Percentiles rank a stretch among this genome's conserved stretches.
phyloP scores from a whole-genome alignment of 192 early-diverging fungal species.

The Borealophlyctis nickersoniae region DNA sequence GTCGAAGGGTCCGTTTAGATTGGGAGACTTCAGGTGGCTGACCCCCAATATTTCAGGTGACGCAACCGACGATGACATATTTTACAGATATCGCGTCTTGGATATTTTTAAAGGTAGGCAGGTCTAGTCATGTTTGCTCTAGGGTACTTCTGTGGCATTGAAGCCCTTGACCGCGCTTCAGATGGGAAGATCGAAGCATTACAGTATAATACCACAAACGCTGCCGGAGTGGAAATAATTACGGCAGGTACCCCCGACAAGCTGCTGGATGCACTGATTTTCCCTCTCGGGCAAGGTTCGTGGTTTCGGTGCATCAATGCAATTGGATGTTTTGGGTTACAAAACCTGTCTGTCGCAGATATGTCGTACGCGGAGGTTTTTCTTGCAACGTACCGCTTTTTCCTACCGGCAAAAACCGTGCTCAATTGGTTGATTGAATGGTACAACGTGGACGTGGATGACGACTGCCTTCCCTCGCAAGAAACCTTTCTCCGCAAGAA shows the following conservation, averaged over 20 bases:
- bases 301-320: not conserved
- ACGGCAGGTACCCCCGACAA: constrained; percentile 28
- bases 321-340: not conserved
- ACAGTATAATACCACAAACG: constrained; percentile 11
- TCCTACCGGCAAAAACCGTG: constrained; percentile 32
- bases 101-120: constrained; percentile 39
- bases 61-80: constrained; percentile 28
- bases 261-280: constrained; percentile 48
- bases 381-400: constrained; percentile 52
- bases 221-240: constrained; percentile 32
- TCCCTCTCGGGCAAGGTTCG: constrained; percentile 42
- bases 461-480: constrained; percentile 22
- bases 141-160: constrained; percentile 25
- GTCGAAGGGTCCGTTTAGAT: no score
- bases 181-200: constrained; percentile 32
- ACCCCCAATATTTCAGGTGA: constrained; percentile 13
- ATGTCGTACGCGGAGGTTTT: constrained; percentile 55
- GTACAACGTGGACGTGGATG: constrained; percentile 54
- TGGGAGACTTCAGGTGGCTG: no score
- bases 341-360: no score
- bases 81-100: constrained; percentile 28
- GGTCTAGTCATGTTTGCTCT: not conserved
- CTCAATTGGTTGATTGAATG: constrained; percentile 48
- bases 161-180: constrained; percentile 24
- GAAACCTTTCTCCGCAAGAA: constrained; percentile 39